Base-by-base conservation (phyloP, 2,329 filamentous ascomycete species). In the Exophiala spinifera region DNA sequence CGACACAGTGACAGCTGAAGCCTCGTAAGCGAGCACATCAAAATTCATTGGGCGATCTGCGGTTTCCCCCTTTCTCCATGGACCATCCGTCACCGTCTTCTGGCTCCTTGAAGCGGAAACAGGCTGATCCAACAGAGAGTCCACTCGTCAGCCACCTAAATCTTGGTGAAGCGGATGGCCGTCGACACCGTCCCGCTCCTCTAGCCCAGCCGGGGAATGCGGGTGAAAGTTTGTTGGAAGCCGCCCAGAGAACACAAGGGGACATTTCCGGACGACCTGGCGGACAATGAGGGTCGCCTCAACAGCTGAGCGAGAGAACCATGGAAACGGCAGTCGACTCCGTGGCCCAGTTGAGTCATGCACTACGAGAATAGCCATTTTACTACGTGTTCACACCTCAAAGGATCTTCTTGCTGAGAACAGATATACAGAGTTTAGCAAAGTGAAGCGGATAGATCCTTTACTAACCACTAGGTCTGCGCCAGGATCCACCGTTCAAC, bases 171-270 rank as follows among this genome's bases (percentile, higher is more conserved):
- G 37, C 51, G 39, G 34, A 36, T 45, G 40, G 17, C 23, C 48
- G n/a, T 43, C 28, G 17, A 37, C 44, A 25, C 40, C 49, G 36
- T 51, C 28, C 39, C 46, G 51, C 39, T 15, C 31, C 51, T 34
- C 47, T 54, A 54, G 51, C 20, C 39, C 37, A 28, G 19, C 40
- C 51, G 51, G 46, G 51, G 51, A 50, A 54, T 33, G 25, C 51
- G 51, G 51, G 19, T 34, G 25, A 49, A 40, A 49, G 39, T 33
- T 42, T 37, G 39, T 23, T 49, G 39, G 40, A 47, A 45, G 33
- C 46, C 40, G 48, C 46, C 47, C 19, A 15, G 19, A 15, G 20
- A 25, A n/a, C 25, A 6, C 17, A 15, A 43, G n/a, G 20, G 17
- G 2, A 43, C 23, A 11, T 43, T 37, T n/a, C n/a, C n/a, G n/a